Percentiles rank a stretch among this genome's conserved stretches.
Evolutionary conservation across 2,329 filamentous ascomycete genomes (phyloP).

Genomic region (Fusarium armeniacum): DNA sequence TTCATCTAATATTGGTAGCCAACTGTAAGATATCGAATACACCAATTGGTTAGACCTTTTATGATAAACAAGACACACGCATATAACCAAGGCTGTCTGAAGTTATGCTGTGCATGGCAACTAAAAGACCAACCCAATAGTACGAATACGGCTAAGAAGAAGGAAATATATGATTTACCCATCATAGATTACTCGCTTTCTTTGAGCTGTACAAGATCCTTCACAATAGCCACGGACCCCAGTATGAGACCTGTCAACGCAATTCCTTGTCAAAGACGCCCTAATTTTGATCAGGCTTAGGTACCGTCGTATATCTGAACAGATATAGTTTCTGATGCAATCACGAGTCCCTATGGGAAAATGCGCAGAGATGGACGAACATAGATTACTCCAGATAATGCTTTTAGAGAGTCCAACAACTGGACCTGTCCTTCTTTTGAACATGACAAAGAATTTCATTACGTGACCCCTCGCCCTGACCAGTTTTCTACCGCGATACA

Average conservation of each 20-base stretch:
- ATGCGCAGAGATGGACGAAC: constrained; percentile 15
- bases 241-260: not conserved
- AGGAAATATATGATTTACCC: not conserved
- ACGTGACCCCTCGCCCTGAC: constrained; percentile 53
- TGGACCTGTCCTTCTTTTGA: constrained; percentile 44
- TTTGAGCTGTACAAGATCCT: too few species aligned
- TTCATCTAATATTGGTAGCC: not conserved
- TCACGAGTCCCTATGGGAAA: not conserved
- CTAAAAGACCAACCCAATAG: not conserved
- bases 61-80: not conserved
- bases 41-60: not conserved
- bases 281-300: not conserved
- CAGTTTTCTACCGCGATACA: constrained; percentile 54
- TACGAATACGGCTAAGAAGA: not conserved
- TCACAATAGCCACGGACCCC: too few species aligned
- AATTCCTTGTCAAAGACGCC: not conserved
- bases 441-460: constrained; percentile 53
- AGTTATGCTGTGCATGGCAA: not conserved
- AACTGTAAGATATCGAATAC: too few species aligned
- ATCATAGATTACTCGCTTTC: too few species aligned
- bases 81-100: not conserved
- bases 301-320: too few species aligned
- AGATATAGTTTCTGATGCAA: not conserved
- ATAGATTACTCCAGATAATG: constrained; percentile 41
- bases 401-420: constrained; percentile 43